These are phyloP conservation scores for Lactarius indigo DNA, from an alignment of 768 basidiomycete species.

Conservation along the genomic window DNA sequence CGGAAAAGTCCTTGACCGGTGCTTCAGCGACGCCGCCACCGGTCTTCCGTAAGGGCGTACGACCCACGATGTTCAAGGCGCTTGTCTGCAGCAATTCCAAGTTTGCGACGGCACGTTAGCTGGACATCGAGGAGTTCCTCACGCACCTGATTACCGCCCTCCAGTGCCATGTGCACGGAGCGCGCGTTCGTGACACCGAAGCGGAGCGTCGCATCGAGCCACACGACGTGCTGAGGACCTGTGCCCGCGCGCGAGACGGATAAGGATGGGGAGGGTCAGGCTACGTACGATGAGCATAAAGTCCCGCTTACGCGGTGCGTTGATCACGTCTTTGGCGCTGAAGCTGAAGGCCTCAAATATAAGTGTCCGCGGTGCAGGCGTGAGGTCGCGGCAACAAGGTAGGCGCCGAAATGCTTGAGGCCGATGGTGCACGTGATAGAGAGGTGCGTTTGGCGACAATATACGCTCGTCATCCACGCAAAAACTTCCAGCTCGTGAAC, in stretches of 20 bases:
- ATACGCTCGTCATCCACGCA: conserved; percentile 87
- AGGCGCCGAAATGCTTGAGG: conserved; percentile 28
- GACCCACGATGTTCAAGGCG: conserved; percentile 79
- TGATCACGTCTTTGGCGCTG: conserved; percentile 49
- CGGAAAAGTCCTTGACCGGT: too few relatives aligned
- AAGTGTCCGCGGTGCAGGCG: conserved; percentile 70
- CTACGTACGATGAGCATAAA: conserved; percentile 55
- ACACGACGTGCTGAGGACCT: conserved; percentile 72
- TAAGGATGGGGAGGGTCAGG: conserved; percentile 58
- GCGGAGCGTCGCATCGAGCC: conserved; percentile 54
- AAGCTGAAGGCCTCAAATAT: conserved; percentile 75
- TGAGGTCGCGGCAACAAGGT: conserved; percentile 72
- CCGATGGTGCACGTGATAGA: conserved; percentile 37
- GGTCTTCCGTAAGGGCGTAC: conserved; percentile 79
- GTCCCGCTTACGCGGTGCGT: conserved; percentile 63
- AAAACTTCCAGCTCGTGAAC: conserved; percentile 91
- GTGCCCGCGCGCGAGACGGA: conserved; percentile 65
- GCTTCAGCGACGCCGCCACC: conserved; percentile 30
- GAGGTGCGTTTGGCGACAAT: conserved; percentile 77
- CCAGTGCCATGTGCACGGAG: conserved; percentile 56
- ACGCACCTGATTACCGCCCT: conserved; percentile 72
- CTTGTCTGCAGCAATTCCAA: conserved; percentile 90
- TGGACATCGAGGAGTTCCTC: conserved; percentile 96
- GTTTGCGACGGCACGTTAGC: conserved; percentile 95
- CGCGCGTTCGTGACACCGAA: conserved; percentile 30